Conservation (phyloP, 306 rosid genomes). For the Parietaria judaica region DNA sequence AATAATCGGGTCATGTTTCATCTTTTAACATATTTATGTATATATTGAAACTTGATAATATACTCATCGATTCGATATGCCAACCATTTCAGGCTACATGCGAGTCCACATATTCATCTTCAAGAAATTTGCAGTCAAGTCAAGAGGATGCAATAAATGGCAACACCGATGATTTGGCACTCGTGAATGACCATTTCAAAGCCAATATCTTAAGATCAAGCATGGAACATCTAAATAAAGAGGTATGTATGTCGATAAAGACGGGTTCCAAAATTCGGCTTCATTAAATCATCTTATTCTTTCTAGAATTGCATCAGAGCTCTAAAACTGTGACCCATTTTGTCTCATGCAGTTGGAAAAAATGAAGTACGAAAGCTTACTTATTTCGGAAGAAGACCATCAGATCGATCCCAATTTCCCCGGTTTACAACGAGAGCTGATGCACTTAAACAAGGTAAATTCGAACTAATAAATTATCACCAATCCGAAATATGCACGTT, state of each 20-base stretch:
- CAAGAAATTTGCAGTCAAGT: constrained; percentile 24
- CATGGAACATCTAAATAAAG: constrained; percentile 63
- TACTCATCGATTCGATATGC: too few species aligned
- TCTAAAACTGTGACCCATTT: constrained; percentile 12
- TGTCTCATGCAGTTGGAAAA: constrained; percentile 69
- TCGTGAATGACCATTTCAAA: constrained; percentile 32
- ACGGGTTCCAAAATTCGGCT: too few species aligned
- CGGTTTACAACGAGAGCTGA: constrained; percentile 60
- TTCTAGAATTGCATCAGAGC: neutral
- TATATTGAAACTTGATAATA: too few species aligned
- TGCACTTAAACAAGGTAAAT: constrained; percentile 65
- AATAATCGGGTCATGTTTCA: too few species aligned
- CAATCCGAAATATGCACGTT: neutral
- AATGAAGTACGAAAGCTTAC: constrained; percentile 68
- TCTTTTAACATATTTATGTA: too few species aligned
- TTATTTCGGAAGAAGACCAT: constrained; percentile 37
- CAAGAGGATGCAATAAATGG: constrained; percentile 33
- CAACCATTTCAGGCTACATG: constrained; percentile 39
- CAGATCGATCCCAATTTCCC: constrained; percentile 43
- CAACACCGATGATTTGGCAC: constrained; percentile 45
- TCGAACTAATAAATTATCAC: constrained; percentile 11
- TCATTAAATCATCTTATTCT: neutral
- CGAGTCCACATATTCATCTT: constrained; percentile 31
- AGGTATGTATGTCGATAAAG: constrained; percentile 39
- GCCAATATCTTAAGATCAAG: constrained; percentile 60